Percentiles rank a stretch among this genome's conserved stretches.
Conservation (phyloP, 129 eudicot genomes). For the Logfia minima region DNA sequence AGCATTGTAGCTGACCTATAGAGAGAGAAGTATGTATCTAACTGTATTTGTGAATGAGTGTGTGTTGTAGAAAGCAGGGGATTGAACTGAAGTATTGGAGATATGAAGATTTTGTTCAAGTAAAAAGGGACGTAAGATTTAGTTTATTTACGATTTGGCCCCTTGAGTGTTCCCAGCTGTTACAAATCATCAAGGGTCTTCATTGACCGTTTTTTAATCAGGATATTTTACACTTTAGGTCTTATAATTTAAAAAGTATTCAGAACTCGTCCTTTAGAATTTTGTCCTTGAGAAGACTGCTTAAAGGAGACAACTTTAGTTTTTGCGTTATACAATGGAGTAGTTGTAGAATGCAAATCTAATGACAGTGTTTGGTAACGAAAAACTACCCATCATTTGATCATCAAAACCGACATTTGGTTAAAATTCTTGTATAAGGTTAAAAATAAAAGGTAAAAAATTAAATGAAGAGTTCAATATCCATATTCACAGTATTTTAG, state of each 20-base stretch:
- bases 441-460: no score
- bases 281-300: background rate
- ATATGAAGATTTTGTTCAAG: background rate
- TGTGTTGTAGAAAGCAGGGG: background rate
- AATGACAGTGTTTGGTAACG: background rate
- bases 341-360: background rate
- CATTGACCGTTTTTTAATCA: background rate
- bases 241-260: background rate
- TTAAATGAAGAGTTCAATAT: no score
- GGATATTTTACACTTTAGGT: background rate
- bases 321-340: background rate
- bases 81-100: background rate
- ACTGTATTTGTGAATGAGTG: background rate
- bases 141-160: background rate
- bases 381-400: background rate
- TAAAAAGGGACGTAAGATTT: background rate
- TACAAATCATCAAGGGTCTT: background rate
- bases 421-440: background rate
- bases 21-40: slow-evolving; percentile 23
- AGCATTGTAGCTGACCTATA: slow-evolving; percentile 44
- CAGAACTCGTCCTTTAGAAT: background rate
- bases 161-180: background rate
- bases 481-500: no score
- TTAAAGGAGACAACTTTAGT: background rate
- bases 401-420: background rate